phyloP scores from a whole-genome alignment of 768 basidiomycete species.

The Lentinula detonsa region DNA sequence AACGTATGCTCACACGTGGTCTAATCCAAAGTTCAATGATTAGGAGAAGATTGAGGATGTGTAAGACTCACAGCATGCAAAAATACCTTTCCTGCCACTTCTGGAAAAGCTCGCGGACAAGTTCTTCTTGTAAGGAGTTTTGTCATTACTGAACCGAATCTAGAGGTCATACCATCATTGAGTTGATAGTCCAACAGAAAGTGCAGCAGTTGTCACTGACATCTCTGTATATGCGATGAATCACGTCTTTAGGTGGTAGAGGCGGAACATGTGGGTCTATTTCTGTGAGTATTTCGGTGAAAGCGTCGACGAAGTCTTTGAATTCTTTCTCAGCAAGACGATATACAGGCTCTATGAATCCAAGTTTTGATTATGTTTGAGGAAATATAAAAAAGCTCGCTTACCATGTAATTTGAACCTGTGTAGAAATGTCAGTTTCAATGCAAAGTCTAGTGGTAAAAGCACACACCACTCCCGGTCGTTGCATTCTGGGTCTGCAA shows the following conservation, averaged over 20 bases:
- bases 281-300: conserved; percentile 61
- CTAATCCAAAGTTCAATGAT: conserved; percentile 23
- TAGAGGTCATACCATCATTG: conserved; percentile 17
- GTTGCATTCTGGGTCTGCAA: conserved; percentile 74
- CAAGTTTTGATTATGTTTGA: background rate
- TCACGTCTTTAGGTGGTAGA: conserved; percentile 55
- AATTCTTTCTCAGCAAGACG: conserved; percentile 84
- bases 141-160: conserved; percentile 89
- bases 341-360: conserved; percentile 61
- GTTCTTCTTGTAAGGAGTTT: conserved; percentile 89
- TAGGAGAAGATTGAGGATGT: background rate
- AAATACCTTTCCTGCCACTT: conserved; percentile 85
- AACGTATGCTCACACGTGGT: conserved; percentile 49
- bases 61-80: conserved; percentile 67
- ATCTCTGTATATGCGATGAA: conserved; percentile 92
- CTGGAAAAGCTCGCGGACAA: conserved; percentile 84
- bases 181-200: background rate
- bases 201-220: conserved; percentile 26
- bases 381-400: background rate
- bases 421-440: background rate
- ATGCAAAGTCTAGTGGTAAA: background rate
- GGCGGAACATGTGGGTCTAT: conserved; percentile 82
- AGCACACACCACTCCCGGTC: conserved; percentile 70
- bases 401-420: conserved; percentile 84
- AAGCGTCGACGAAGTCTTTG: conserved; percentile 72